Evolutionary conservation across 352 stramenopile genomes (phyloP).

Genomic region (Pythium rhizo-oryzae): DNA sequence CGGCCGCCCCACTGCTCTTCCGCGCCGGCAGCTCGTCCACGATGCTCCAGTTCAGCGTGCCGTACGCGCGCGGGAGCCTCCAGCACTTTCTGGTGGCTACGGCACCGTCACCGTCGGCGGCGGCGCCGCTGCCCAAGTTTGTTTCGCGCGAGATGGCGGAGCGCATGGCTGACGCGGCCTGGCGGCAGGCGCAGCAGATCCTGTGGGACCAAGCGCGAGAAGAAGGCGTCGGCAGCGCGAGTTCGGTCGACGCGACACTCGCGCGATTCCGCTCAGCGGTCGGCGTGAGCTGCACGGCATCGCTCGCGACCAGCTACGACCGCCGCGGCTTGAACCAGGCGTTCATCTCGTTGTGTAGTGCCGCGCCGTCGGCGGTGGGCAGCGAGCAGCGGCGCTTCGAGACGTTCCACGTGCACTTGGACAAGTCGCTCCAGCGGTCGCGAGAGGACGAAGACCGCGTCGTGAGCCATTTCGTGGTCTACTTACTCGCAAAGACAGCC

Average conservation of each 20-base stretch:
- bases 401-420: slow-evolving; percentile 66
- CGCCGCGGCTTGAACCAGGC: slow-evolving; percentile 67
- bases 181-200: slow-evolving; percentile 46
- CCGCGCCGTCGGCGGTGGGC: not conserved
- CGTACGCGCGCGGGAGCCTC: slow-evolving; percentile 67
- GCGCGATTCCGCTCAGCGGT: slow-evolving; percentile 42
- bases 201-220: slow-evolving; percentile 38
- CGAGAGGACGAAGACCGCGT: slow-evolving; percentile 69
- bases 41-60: slow-evolving; percentile 70
- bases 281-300: slow-evolving; percentile 75
- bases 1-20: slow-evolving; percentile 52
- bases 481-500: slow-evolving; percentile 54
- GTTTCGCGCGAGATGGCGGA: slow-evolving; percentile 65
- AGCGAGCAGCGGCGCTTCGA: slow-evolving; percentile 34
- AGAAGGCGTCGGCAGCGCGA: slow-evolving; percentile 16
- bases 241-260: slow-evolving; percentile 32
- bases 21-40: slow-evolving; percentile 63
- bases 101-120: not conserved
- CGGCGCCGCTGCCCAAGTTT: slow-evolving; percentile 36
- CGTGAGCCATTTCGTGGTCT: slow-evolving; percentile 70
- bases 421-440: slow-evolving; percentile 61
- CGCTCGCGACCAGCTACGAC: slow-evolving; percentile 62
- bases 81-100: slow-evolving; percentile 40
- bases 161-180: slow-evolving; percentile 63
- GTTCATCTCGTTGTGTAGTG: slow-evolving; percentile 67